A percentile compares a stretch with the other conserved stretches of the same genome.
Conservation (phyloP, 2,329 filamentous ascomycete genomes). For the Boeremia lycopersici region DNA sequence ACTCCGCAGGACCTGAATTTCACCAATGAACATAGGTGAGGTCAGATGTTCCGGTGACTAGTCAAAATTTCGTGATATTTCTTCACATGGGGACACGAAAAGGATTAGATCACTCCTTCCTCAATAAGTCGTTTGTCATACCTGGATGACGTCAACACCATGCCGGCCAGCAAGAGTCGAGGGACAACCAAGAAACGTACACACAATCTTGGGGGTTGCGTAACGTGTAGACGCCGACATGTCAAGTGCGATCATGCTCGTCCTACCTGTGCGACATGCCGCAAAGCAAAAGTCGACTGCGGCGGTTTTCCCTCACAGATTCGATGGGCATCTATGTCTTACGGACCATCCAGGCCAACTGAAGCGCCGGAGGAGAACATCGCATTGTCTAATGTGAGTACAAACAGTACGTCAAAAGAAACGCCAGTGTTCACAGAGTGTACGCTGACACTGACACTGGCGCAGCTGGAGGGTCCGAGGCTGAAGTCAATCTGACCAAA, state of each 20-base stretch:
- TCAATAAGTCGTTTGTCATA: background rate
- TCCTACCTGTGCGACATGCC: slow-evolving; percentile 13
- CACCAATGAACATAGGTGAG: slow-evolving; percentile 3
- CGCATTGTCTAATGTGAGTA: background rate
- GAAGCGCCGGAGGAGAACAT: background rate
- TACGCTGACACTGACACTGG: background rate
- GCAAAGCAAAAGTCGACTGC: slow-evolving; percentile 12
- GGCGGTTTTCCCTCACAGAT: slow-evolving; percentile 19
- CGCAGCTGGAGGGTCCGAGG: background rate
- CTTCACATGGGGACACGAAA: slow-evolving; percentile 1
- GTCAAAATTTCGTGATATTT: slow-evolving; percentile 5
- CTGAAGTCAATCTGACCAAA: background rate
- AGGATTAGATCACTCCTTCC: background rate
- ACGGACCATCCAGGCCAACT: background rate
- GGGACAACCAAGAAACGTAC: slow-evolving; percentile 17
- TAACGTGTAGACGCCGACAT: slow-evolving; percentile 19
- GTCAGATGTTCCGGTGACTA: background rate
- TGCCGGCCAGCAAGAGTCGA: slow-evolving; percentile 13
- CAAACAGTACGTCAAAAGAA: background rate
- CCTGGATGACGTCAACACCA: slow-evolving; percentile 9
- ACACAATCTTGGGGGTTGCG: slow-evolving; percentile 21
- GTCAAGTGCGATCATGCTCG: slow-evolving; percentile 18
- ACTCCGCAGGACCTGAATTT: slow-evolving; percentile 1
- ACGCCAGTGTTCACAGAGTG: background rate
- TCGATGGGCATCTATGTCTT: slow-evolving; percentile 20